These are phyloP conservation scores for Aschersonia sp. DNA, from an alignment of 2,329 filamentous ascomycete species.

Conservation along the genomic window DNA sequence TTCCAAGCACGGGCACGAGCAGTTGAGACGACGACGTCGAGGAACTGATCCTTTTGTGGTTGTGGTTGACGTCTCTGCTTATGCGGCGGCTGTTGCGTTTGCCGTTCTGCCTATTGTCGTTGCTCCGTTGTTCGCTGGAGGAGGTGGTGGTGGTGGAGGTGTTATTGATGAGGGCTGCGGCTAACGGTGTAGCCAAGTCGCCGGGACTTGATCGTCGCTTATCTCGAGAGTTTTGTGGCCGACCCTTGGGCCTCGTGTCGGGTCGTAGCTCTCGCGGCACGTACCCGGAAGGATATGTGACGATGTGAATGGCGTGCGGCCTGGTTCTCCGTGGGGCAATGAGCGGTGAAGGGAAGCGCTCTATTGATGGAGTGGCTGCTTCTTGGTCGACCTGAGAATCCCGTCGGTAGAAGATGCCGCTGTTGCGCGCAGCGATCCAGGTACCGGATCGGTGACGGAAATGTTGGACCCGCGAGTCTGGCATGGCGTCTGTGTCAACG, in stretches of 20 bases:
- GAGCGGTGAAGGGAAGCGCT: conserved; percentile 20
- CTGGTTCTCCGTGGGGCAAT: conserved; percentile 24
- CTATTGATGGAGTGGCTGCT: conserved; percentile 1
- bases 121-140: background rate
- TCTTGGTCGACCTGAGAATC: conserved; percentile 1
- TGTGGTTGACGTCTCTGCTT: conserved; percentile 18
- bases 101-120: conserved; percentile 5
- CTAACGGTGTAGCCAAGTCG: background rate
- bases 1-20: conserved; percentile 3
- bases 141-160: background rate
- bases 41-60: conserved; percentile 26
- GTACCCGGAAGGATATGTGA: conserved; percentile 26
- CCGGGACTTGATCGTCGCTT: conserved; percentile 1
- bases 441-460: conserved; percentile 2
- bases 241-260: conserved; percentile 1
- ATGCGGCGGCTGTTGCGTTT: conserved; percentile 24
- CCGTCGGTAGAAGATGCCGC: conserved; percentile 5
- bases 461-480: conserved; percentile 2
- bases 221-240: conserved; percentile 1
- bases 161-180: background rate
- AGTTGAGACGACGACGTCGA: conserved; percentile 3
- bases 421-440: conserved; percentile 3
- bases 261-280: conserved; percentile 28
- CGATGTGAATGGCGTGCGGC: conserved; percentile 26
- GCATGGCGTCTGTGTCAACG: conserved; percentile 3